Evolutionary conservation across 352 stramenopile genomes (phyloP), one percentile per base, ranked within the genome.

Genomic region (Phytophthora pluvialis): DNA sequence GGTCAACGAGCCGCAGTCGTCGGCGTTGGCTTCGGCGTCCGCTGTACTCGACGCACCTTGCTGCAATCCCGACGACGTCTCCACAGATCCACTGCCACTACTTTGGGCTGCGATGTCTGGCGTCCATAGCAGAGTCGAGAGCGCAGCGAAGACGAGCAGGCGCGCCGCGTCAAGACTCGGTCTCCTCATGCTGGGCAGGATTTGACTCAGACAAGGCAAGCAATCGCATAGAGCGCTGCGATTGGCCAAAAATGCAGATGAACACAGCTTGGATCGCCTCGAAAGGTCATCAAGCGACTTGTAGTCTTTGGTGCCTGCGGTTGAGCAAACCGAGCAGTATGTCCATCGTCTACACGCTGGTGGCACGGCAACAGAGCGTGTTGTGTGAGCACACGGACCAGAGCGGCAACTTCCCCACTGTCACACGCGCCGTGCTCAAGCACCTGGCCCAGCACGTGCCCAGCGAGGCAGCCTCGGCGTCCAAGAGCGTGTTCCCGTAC

Each of bases 311-410:
- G n/a, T n/a, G n/a, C n/a, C n/a, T 21, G 21, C 21, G 21, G 21
- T 21, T 1, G 21, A 21, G 52, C 7, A 8, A 35, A 11, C 15
- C 13, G 33, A 36, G 39, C 3, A 38, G 36, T n/a, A 91, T 95
- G 86, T 93, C 86, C 33, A 71, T 93, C 40, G 81, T 92, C 13
- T 93, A 93, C 54, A 74, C 81, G 25, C 67, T 95, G 16, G 78
- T 95, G 32, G 81, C 86, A 16, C 73, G 86, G 5, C 64, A 88
- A 16, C 83, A 93, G 70, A 88, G 75, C 50, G 86, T 95, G 44
- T 72, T 95, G 18, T 93, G 84, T 39, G 86, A 95, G 55, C 80
- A 90, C 58, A 91, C 82, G 26, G 83, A 92, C 50, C 78, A 83
- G 62, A 81, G 67, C 42, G 83, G 81, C 40, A 93, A 95, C 72